Evolutionary conservation across 1,284 basidiomycete genomes (phyloP), one percentile per base, ranked within the genome.

Genomic region (Laetiporus sulphureus): DNA sequence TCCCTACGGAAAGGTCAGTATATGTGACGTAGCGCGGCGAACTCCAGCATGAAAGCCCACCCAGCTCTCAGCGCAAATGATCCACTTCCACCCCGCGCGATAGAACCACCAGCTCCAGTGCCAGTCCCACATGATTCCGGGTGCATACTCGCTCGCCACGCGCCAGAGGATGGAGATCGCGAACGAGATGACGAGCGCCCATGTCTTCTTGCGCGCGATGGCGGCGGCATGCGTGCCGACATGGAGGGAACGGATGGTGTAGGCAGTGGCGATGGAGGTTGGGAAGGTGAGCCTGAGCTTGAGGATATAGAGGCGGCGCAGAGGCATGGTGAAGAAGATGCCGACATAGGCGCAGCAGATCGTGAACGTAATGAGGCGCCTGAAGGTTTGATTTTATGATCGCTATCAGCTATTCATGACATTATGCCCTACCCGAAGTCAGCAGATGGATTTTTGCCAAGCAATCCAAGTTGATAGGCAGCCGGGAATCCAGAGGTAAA

Each of bases 211-310:
- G 55, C 62, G 69, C 22, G 76, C 75, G 11, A 61, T 66, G 13
- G 61, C 57, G 2, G 73, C 71, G 20, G 72, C 76, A 19, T 59
- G 55, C 33, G 59, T 64, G 6, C 71, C 69, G 23, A 68, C 66
- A 53, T 83, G 81, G 15, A 81, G 64, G 3, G 76, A 73, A 20
- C 72, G 73, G 47, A 82, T 79, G 16, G 77, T 78, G 52, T 72
- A 77, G 16, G 79, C 81, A 32, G 78, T 79, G 12, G 81, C 82
- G 44, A 80, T 75, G 10, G 75, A 74, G 3, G 76, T 76, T 1
- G 78, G 80, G 66, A 83, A 83, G 30, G 75, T 73, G 18, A 80
- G 61, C 54, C 79, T 79, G 52, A 78, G 79, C 50, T 73, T 73
- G 45, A 46, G 45, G 27, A 46, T 46, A 30, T 46, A 46, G 20